A percentile compares a stretch with the other conserved stretches of the same genome.
These are phyloP conservation scores for Ophiostoma angusticollis DNA, from an alignment of 2,329 filamentous ascomycete genomes.

Conservation along the genomic window DNA sequence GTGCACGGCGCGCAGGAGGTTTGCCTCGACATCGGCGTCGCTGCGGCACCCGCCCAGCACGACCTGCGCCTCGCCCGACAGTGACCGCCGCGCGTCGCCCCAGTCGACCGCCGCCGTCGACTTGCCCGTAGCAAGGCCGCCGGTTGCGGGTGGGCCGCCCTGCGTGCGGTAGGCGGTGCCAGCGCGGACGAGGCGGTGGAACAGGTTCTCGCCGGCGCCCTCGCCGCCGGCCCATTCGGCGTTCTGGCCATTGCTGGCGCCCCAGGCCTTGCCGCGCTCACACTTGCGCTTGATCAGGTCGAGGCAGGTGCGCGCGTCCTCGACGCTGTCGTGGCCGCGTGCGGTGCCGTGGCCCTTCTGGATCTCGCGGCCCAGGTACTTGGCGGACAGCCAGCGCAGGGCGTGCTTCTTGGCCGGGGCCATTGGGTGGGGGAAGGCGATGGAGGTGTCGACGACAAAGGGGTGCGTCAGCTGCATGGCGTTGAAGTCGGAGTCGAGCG, in stretches of 20 bases:
- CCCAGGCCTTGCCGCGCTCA: slow-evolving; percentile 81
- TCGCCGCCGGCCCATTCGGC: slow-evolving; percentile 35
- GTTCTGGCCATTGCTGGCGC: slow-evolving; percentile 30
- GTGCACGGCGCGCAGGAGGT: slow-evolving; percentile 43
- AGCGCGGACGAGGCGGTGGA: slow-evolving; percentile 60
- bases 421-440: slow-evolving; percentile 81
- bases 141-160: slow-evolving; percentile 42
- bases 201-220: slow-evolving; percentile 72
- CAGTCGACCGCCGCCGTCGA: slow-evolving; percentile 75
- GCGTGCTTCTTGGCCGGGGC: slow-evolving; percentile 83
- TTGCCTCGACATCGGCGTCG: slow-evolving; percentile 45
- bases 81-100: slow-evolving; percentile 58
- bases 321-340: slow-evolving; percentile 75
- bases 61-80: slow-evolving; percentile 42
- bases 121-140: slow-evolving; percentile 43
- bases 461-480: slow-evolving; percentile 81
- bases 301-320: slow-evolving; percentile 82
- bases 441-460: slow-evolving; percentile 82
- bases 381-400: slow-evolving; percentile 77
- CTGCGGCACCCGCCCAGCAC: slow-evolving; percentile 39
- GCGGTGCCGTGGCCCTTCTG: slow-evolving; percentile 59
- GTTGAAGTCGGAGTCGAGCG: slow-evolving; percentile 69
- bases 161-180: slow-evolving; percentile 50
- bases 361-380: slow-evolving; percentile 76
- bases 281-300: slow-evolving; percentile 94